Conservation (phyloP, 257 asterid genomes). For the Capsicum pubescens region DNA sequence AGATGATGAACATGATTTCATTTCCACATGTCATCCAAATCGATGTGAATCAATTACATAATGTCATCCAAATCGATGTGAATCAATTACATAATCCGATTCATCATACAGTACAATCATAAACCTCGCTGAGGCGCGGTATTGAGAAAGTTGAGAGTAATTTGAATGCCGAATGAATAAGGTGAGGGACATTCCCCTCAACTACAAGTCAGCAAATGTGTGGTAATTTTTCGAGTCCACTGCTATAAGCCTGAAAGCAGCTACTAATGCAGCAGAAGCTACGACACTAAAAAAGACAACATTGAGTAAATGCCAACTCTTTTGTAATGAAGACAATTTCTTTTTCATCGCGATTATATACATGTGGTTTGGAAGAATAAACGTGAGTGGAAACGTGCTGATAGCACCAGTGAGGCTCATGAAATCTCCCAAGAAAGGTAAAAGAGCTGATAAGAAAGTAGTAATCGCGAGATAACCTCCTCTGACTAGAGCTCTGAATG, state of each 20-base stretch:
- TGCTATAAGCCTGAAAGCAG: conserved; percentile 75
- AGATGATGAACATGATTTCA: background rate
- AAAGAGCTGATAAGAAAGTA: conserved; percentile 74
- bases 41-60: background rate
- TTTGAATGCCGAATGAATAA: background rate
- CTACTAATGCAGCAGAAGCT: conserved; percentile 69
- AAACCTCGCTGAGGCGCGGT: background rate
- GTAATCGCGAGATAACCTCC: conserved; percentile 78
- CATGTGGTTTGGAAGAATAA: conserved; percentile 97
- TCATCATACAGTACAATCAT: background rate
- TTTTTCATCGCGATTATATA: conserved; percentile 71
- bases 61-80: background rate
- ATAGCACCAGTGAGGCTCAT: conserved; percentile 99
- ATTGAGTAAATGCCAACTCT: conserved; percentile 89
- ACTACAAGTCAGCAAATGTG: conserved; percentile 76
- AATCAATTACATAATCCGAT: background rate
- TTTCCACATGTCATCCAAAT: background rate
- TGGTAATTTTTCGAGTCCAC: conserved; percentile 68
- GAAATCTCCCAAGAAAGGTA: conserved; percentile 96
- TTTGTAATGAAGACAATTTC: conserved; percentile 55
- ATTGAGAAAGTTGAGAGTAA: background rate
- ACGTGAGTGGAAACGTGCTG: conserved; percentile 91
- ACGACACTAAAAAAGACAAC: conserved; percentile 62
- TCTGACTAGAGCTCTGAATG: conserved; percentile 72
- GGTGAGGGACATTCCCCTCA: background rate